These are phyloP conservation scores for Boletus huronensis DNA, from an alignment of 768 basidiomycete species.

Conservation along the genomic window DNA sequence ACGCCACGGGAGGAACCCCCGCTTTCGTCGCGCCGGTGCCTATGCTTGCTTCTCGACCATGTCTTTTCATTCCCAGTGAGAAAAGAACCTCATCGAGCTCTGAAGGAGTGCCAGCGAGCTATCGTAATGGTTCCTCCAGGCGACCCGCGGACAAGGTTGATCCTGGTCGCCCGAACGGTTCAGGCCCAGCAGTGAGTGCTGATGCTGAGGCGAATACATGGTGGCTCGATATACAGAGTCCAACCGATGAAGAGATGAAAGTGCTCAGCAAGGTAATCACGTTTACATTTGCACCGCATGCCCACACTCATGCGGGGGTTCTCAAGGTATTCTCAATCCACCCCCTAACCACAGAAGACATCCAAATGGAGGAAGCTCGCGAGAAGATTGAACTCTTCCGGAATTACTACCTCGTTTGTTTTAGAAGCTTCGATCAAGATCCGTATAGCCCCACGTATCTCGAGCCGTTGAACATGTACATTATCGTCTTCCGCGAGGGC, in stretches of 20 bases:
- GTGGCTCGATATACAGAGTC: constrained; percentile 94
- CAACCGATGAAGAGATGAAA: constrained; percentile 98
- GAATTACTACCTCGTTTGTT: constrained; percentile 98
- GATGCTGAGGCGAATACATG: constrained; percentile 80
- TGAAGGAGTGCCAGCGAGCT: neutral
- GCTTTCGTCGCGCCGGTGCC: constrained; percentile 9
- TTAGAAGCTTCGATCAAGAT: constrained; percentile 98
- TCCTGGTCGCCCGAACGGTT: constrained; percentile 21
- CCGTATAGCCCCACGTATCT: constrained; percentile 95
- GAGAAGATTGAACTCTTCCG: constrained; percentile 99
- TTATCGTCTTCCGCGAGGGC: constrained; percentile 97
- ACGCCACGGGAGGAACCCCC: constrained; percentile 1
- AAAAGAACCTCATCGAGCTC: constrained; percentile 6
- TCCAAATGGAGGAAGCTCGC: constrained; percentile 98
- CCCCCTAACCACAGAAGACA: constrained; percentile 98
- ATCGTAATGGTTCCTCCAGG: constrained; percentile 16
- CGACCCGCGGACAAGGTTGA: constrained; percentile 21
- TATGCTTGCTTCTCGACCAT: constrained; percentile 2
- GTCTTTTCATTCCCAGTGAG: constrained; percentile 3
- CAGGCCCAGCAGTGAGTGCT: constrained; percentile 15
- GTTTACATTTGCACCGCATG: neutral
- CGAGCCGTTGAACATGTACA: constrained; percentile 99
- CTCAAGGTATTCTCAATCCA: constrained; percentile 91
- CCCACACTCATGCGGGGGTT: neutral
- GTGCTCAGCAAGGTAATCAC: constrained; percentile 79